phyloP scores from a whole-genome alignment of 192 early-diverging fungal species.

The Chytriomyces hyalinus region DNA sequence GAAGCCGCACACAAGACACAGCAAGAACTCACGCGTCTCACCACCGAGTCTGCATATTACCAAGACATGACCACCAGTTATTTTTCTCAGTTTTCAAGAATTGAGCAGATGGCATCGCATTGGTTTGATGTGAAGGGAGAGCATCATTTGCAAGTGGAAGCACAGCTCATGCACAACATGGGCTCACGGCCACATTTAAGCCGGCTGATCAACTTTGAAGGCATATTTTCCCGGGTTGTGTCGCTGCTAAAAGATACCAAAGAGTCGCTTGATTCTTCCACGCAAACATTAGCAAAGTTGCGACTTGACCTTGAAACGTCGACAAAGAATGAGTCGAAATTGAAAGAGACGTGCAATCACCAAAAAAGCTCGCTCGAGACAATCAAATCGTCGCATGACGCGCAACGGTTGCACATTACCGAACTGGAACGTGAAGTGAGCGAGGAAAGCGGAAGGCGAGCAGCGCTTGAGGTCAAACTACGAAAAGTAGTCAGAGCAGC shows the following conservation, averaged over 20 bases:
- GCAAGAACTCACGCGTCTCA: conserved; percentile 5
- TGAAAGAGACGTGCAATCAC: background rate
- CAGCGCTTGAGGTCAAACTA: background rate
- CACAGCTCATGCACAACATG: background rate
- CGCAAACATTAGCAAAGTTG: background rate
- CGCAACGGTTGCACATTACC: background rate
- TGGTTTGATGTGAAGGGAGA: conserved; percentile 20
- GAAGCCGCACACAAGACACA: background rate
- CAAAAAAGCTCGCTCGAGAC: background rate
- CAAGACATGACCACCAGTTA: conserved; percentile 3
- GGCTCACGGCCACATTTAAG: background rate
- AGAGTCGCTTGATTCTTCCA: background rate
- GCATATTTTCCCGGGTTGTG: conserved; percentile 7
- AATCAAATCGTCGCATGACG: background rate
- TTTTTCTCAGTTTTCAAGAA: conserved; percentile 1
- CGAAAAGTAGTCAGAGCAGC: background rate
- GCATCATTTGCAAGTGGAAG: conserved; percentile 11
- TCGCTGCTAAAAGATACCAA: conserved; percentile 13
- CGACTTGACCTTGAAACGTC: background rate
- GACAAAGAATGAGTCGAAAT: background rate
- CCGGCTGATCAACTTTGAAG: conserved; percentile 19
- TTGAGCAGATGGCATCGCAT: conserved; percentile 12
- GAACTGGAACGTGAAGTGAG: background rate
- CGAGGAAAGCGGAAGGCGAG: conserved; percentile 1
- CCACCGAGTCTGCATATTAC: background rate